Base-by-base conservation (phyloP, 495 filamentous ascomycete genomes). In the Daldinia vernicosa region DNA sequence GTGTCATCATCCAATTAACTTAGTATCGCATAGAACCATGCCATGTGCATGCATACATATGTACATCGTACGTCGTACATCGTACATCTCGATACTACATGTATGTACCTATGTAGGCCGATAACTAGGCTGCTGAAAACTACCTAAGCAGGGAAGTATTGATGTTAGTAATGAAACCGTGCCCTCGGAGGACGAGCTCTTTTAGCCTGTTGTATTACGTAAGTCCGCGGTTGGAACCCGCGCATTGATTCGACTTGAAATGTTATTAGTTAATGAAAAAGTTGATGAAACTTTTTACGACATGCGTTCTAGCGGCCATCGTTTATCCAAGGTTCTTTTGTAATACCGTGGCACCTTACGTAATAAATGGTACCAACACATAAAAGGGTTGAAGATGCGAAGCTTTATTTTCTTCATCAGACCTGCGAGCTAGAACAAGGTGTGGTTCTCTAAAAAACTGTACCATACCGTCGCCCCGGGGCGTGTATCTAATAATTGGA, bases 171-270 rank as follows among this genome's bases (percentile, higher is more conserved):
- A 70, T 70, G 52, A 70, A 60, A 61, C 64, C 54, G 61, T 55
- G 33, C 55, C 27, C 39, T 57, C 61, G 59, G 54, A 63, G 58
- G 37, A 45, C 26, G 12, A 22, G 30, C 53, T 33, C 32, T 30
- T 40, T 63, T 65, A 72, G 65, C 65, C 65, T 68, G 60, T 69
- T 17, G 43, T 53, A 66, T 72, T 69, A 72, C 70, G 65, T 72
- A 72, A 72, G 60, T 68, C 15, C 24, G 33, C 51, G 50, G 32
- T 57, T 54, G 50, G 68, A 62, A 71, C 57, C 66, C 66, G 66
- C 57, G 63, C 63, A 43, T 57, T 43, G 22, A 43, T 17, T 39
- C 40, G 50, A 50, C 35, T 26, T 56, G 28, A 39, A 35, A 45
- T 27, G 22, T 33, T 14, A n/a, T 56, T 4, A 2, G 6, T 15